A percentile compares a stretch with the other conserved stretches of the same genome.
Conservation (phyloP, 2,329 filamentous ascomycete genomes). For the Trichoderma sp. region DNA sequence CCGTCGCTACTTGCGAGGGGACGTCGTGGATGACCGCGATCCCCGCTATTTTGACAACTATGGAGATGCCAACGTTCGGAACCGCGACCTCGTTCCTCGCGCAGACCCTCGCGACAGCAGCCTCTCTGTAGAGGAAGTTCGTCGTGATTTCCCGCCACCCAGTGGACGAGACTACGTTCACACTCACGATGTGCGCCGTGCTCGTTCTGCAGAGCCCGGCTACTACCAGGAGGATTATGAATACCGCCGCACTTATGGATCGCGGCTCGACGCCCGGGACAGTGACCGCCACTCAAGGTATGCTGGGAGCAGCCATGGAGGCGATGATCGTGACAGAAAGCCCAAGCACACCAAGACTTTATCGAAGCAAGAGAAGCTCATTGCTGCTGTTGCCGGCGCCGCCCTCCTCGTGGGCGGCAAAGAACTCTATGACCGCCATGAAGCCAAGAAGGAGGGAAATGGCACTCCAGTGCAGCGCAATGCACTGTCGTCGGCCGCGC, state of each 20-base stretch:
- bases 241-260: slow-evolving; percentile 51
- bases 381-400: slow-evolving; percentile 64
- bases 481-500: slow-evolving; percentile 56
- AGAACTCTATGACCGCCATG: slow-evolving; percentile 62
- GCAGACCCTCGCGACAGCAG: slow-evolving; percentile 62
- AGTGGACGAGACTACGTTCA: slow-evolving; percentile 39
- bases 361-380: slow-evolving; percentile 63
- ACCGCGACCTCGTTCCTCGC: slow-evolving; percentile 56
- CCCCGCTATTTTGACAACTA: slow-evolving; percentile 51
- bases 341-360: slow-evolving; percentile 39
- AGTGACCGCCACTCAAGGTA: slow-evolving; percentile 41
- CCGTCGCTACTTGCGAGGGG: slow-evolving; percentile 54
- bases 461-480: slow-evolving; percentile 55
- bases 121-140: slow-evolving; percentile 75
- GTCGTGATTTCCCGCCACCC: slow-evolving; percentile 80
- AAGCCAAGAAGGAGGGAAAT: slow-evolving; percentile 48
- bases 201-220: slow-evolving; percentile 61
- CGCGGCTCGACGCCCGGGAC: slow-evolving; percentile 40
- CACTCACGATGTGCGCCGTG: slow-evolving; percentile 53
- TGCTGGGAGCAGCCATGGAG: slow-evolving; percentile 49
- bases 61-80: slow-evolving; percentile 40
- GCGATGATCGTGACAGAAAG: slow-evolving; percentile 50
- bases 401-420: slow-evolving; percentile 64
- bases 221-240: slow-evolving; percentile 56
- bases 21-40: slow-evolving; percentile 51